Percentiles rank a stretch among this genome's conserved stretches.
Conservation (phyloP, 345 rosid species). For the Diplotaxis tenuifolia region DNA sequence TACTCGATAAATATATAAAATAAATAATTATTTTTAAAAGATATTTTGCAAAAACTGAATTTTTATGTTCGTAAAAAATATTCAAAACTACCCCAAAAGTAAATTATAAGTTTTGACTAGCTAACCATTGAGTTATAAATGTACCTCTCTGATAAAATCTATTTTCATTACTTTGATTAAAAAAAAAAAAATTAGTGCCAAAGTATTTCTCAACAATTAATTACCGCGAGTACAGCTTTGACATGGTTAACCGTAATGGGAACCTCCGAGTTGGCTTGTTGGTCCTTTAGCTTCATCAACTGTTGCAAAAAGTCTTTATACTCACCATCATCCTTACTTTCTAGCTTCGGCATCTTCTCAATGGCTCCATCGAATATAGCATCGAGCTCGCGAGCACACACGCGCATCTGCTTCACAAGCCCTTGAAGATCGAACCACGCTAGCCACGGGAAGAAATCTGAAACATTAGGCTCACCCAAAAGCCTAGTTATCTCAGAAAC, state of each 20-base stretch:
- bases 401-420: not conserved
- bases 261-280: not conserved
- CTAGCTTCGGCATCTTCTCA: not conserved
- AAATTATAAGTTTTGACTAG: too few species aligned
- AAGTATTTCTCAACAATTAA: too few species aligned
- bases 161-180: too few species aligned
- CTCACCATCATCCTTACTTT: not conserved
- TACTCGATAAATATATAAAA: too few species aligned
- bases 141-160: too few species aligned
- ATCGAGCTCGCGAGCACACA: not conserved
- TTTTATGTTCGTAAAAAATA: too few species aligned
- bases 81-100: too few species aligned
- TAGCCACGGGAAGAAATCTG: not conserved
- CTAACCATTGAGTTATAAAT: too few species aligned
- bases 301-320: not conserved
- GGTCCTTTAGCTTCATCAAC: not conserved
- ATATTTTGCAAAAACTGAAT: too few species aligned
- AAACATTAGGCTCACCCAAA: not conserved
- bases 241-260: not conserved
- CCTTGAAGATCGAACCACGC: not conserved
- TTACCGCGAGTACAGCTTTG: not conserved
- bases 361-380: not conserved
- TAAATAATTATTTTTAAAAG: too few species aligned
- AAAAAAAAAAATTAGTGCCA: too few species aligned
- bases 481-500: not conserved